These are phyloP conservation scores for Pisolithus sp. DNA, from an alignment of 768 basidiomycete genomes.

Conservation along the genomic window DNA sequence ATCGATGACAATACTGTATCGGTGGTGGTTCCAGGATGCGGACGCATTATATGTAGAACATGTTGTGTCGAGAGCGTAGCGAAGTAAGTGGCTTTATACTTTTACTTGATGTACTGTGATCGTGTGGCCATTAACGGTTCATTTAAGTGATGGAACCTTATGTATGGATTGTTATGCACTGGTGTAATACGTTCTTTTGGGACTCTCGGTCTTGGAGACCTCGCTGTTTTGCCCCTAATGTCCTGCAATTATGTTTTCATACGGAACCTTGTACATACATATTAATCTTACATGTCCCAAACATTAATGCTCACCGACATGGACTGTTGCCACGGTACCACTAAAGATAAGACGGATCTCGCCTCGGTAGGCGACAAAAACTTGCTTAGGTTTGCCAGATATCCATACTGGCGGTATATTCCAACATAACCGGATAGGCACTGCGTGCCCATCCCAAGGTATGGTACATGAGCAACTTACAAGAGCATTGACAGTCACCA, in stretches of 20 bases:
- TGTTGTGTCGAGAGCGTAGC: slow-evolving; percentile 31
- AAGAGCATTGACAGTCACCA: no score
- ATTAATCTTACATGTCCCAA: no score
- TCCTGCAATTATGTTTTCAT: not conserved
- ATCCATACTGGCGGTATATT: no score
- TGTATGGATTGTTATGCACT: slow-evolving; percentile 27
- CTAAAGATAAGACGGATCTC: no score
- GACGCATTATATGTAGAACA: slow-evolving; percentile 27
- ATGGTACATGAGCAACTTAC: no score
- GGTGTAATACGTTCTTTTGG: slow-evolving; percentile 6
- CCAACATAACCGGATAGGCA: no score
- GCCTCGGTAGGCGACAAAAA: no score
- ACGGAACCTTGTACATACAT: no score
- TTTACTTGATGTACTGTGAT: not conserved
- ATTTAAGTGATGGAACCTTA: slow-evolving; percentile 24
- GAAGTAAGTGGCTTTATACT: slow-evolving; percentile 22
- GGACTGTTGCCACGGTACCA: no score
- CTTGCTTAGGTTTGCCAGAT: no score
- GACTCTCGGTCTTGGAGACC: not conserved
- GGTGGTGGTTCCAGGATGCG: slow-evolving; percentile 26
- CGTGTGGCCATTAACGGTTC: slow-evolving; percentile 5
- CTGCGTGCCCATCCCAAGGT: no score
- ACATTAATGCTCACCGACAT: no score
- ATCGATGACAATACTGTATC: slow-evolving; percentile 6
- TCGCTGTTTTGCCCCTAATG: not conserved